These are phyloP conservation scores for Acer saccharum DNA, from an alignment of 345 rosid species.

Conservation along the genomic window DNA sequence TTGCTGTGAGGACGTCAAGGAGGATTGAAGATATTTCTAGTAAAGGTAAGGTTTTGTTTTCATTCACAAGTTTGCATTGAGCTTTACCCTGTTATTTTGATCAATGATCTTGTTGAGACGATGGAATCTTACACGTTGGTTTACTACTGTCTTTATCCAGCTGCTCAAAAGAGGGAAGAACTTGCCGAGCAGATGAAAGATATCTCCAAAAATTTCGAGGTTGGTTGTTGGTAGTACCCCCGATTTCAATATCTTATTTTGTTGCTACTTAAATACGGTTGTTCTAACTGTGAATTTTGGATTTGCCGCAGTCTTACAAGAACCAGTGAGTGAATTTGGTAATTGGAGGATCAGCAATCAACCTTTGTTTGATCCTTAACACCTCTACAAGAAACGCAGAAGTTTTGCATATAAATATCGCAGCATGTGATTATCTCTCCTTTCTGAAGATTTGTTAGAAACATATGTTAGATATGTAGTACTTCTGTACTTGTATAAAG, in stretches of 20 bases:
- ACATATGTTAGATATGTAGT: too few relatives aligned
- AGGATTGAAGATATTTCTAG: conserved; percentile 64
- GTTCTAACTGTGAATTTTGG: background rate
- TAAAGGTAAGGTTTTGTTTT: conserved; percentile 37
- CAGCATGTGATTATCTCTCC: background rate
- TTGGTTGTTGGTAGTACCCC: background rate
- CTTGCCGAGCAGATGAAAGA: conserved; percentile 63
- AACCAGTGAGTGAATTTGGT: conserved; percentile 22
- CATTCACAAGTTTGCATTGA: background rate
- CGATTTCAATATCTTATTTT: background rate
- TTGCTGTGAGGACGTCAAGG: conserved; percentile 84
- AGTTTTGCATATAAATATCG: background rate
- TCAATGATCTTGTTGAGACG: background rate
- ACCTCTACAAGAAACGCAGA: background rate
- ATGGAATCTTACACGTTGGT: background rate
- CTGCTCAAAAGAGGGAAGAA: conserved; percentile 55
- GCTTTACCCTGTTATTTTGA: background rate
- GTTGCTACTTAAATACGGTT: background rate
- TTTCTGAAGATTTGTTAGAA: background rate
- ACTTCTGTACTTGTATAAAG: background rate
- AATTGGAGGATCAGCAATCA: background rate
- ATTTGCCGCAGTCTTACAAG: conserved; percentile 37
- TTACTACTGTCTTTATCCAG: conserved; percentile 29
- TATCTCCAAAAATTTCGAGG: conserved; percentile 50
- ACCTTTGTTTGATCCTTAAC: background rate